Evolutionary conservation across 2,329 filamentous ascomycete species (phyloP).

Genomic region (Cladosporium halotolerans): DNA sequence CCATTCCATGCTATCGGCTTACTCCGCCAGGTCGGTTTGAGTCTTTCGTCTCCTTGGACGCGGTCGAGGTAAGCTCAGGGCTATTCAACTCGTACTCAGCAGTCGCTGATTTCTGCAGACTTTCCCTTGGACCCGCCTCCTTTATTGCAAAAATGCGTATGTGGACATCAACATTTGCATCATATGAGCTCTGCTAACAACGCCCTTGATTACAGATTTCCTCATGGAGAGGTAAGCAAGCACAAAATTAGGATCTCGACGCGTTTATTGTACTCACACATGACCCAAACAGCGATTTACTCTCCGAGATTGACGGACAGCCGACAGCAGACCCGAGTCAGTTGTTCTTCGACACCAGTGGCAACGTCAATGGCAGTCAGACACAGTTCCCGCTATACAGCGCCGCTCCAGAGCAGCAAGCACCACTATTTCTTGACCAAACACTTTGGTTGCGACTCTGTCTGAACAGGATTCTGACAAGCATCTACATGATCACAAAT

Average conservation of each 20-base stretch:
- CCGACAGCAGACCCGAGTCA: conserved; percentile 6
- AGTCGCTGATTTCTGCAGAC: neutral
- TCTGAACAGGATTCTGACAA: conserved; percentile 10
- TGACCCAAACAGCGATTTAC: neutral
- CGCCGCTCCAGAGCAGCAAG: conserved; percentile 11
- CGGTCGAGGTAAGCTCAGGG: neutral
- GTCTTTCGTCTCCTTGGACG: conserved; percentile 8
- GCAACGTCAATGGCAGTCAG: conserved; percentile 12
- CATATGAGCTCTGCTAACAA: neutral
- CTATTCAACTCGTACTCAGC: neutral
- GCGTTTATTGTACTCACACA: neutral
- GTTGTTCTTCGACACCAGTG: conserved; percentile 10
- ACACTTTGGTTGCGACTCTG: conserved; percentile 10
- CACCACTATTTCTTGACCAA: conserved; percentile 9
- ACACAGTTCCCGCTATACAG: conserved; percentile 9
- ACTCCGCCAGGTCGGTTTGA: conserved; percentile 7
- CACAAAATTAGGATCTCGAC: neutral
- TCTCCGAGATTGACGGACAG: conserved; percentile 11
- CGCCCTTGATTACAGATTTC: neutral
- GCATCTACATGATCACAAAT: conserved; percentile 12
- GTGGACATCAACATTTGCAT: neutral
- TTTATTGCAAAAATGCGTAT: conserved; percentile 10
- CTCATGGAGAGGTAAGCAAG: conserved; percentile 4
- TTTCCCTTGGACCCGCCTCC: conserved; percentile 6
- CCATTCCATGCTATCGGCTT: conserved; percentile 8